Conservation (phyloP, 2,329 filamentous ascomycete species). For the Ceratocystis colombiana region DNA sequence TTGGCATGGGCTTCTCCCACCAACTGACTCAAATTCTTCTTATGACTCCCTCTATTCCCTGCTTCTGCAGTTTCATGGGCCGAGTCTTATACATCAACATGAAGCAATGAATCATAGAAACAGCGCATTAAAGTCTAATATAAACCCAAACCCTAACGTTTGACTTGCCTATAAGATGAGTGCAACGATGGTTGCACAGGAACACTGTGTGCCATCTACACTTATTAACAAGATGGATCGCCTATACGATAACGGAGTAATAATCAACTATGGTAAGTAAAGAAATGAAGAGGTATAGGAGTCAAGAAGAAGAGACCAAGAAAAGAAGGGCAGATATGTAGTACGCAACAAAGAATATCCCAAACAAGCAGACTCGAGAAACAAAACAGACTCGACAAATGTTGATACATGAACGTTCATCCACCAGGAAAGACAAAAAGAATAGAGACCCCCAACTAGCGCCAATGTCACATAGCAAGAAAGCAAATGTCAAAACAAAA, state of each 20-base stretch:
- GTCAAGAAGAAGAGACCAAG: slow-evolving; percentile 4
- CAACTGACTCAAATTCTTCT: neutral
- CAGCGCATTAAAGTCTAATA: neutral
- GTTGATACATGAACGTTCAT: slow-evolving; percentile 11
- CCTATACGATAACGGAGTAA: neutral
- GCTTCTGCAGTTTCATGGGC: neutral
- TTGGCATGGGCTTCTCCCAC: slow-evolving; percentile 2
- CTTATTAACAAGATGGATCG: neutral
- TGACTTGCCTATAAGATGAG: neutral
- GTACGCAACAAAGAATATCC: slow-evolving; percentile 4
- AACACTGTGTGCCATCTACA: neutral
- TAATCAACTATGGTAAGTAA: neutral
- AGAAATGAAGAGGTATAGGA: slow-evolving; percentile 13
- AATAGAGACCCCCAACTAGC: slow-evolving; percentile 10
- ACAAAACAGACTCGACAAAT: slow-evolving; percentile 4
- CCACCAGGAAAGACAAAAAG: slow-evolving; percentile 12
- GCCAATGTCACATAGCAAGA: neutral
- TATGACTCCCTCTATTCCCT: neutral
- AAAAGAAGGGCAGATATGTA: neutral
- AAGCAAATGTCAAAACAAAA: neutral
- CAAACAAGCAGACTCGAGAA: slow-evolving; percentile 10
- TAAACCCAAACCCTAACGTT: slow-evolving; percentile 8
- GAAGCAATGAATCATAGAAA: neutral
- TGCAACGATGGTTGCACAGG: neutral
- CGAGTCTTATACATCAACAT: neutral